Evolutionary conservation across 352 stramenopile genomes (phyloP), one percentile per base, ranked within the genome.

Genomic region (Phytophthora colocasiae): DNA sequence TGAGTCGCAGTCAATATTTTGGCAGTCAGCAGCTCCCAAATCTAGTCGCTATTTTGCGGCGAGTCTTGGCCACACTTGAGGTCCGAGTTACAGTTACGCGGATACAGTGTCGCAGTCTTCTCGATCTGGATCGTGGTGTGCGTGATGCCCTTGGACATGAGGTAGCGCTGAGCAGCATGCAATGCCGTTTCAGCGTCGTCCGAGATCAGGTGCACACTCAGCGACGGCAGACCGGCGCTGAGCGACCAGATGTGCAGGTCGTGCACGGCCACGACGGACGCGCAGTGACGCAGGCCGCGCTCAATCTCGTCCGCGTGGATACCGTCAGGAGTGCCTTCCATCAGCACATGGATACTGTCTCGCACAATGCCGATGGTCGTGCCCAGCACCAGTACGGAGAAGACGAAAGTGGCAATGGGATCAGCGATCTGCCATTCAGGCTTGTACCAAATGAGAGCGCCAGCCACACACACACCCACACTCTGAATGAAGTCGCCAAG

Each of bases 201-300:
- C 34, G 78, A 91, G 27, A 92, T 66, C 49, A 98, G 73, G 74
- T 99, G 97, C 22, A 99, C 96, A 55, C 90, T 98, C 26, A 99
- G 78, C 19, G 90, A 91, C 10, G 83, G 82, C 31, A 94, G 66
- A 0, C 96, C 95, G 9, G 97, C 87, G 26, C 90, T 98, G 49
- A 99, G 92, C 52, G 80, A 97, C 98, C 98, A 99, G 58, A 99
- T 98, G 82, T 99, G 97, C 58, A 99, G 78, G 75, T 99, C 96
- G 79, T 99, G 97, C 12, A 99, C 92, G 56, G 98, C 86, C 8
- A 84, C 66, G 4, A 99, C 96, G 2, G 91, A 88, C 17, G 77
- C 52, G 53, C 98, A 89, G 27, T 45, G 58, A 32, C 67, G 72
- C 52, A 99, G 81, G 1, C 78, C 86, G n/a, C 84, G 39, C 49